Percentiles rank a stretch among this genome's conserved stretches.
Conservation (phyloP, 2,329 filamentous ascomycete genomes). For the Ceratocystis harringtonii region DNA sequence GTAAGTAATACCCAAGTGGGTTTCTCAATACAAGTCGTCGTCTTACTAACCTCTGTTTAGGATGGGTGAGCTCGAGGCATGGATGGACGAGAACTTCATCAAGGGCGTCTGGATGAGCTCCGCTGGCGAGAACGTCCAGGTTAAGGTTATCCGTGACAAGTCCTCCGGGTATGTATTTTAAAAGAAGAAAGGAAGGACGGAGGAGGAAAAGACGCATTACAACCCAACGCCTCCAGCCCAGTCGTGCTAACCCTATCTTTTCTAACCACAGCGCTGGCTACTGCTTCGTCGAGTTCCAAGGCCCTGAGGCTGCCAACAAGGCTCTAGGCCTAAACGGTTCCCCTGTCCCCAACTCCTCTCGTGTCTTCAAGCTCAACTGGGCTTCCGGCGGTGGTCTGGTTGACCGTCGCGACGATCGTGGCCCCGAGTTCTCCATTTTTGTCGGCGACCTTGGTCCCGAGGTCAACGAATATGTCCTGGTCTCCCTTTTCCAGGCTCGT, state of each 20-base stretch:
- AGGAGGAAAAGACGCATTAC: too few species aligned
- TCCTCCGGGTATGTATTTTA: conserved; percentile 65
- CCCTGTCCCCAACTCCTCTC: conserved; percentile 81
- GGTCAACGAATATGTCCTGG: conserved; percentile 95
- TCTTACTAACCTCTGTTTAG: conserved; percentile 31
- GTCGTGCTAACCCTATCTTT: conserved; percentile 18
- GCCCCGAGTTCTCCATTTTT: conserved; percentile 93
- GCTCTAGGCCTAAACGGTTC: conserved; percentile 80
- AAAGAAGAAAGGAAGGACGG: background rate
- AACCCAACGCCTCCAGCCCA: too few species aligned
- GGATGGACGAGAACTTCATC: conserved; percentile 99
- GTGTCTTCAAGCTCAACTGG: conserved; percentile 98
- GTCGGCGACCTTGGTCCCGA: conserved; percentile 95
- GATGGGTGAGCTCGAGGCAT: conserved; percentile 98
- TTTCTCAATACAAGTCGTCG: background rate
- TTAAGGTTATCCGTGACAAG: conserved; percentile 99
- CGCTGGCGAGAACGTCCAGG: conserved; percentile 87
- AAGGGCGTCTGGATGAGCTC: conserved; percentile 80
- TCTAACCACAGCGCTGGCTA: conserved; percentile 63
- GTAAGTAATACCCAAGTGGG: conserved; percentile 25
- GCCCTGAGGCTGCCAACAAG: conserved; percentile 73
- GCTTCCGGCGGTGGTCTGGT: conserved; percentile 90
- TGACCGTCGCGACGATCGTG: conserved; percentile 88
- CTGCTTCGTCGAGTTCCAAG: conserved; percentile 90
- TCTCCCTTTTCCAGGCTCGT: conserved; percentile 90